Evolutionary conservation across 179 eudicot genomes (phyloP).

Genomic region (Beta lomatogona): DNA sequence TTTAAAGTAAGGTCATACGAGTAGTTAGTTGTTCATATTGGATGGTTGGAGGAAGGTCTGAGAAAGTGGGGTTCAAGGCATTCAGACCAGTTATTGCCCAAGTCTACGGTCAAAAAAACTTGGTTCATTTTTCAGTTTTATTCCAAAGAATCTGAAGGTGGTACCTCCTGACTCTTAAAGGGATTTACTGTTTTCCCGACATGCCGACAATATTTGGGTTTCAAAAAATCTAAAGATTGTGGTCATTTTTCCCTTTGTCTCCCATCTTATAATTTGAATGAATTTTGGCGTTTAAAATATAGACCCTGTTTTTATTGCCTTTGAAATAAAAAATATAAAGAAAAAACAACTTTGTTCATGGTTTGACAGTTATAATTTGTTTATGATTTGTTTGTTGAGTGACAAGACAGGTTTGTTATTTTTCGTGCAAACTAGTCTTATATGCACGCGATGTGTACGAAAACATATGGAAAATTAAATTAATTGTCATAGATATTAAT

Average conservation of each 20-base stretch:
- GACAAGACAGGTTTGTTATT: too few species aligned
- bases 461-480: too few species aligned
- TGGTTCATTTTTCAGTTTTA: neutral
- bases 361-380: neutral
- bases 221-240: neutral
- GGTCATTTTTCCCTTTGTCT: neutral
- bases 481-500: too few species aligned
- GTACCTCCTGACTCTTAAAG: constrained; percentile 9
- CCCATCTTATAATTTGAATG: neutral
- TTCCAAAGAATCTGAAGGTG: constrained; percentile 1
- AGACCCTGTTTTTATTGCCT: neutral
- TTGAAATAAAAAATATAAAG: neutral
- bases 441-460: too few species aligned
- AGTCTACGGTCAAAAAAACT: neutral
- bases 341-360: neutral
- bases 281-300: neutral
- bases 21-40: too few species aligned
- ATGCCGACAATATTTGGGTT: constrained; percentile 11
- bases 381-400: too few species aligned
- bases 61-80: neutral
- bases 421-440: too few species aligned
- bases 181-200: constrained; percentile 8
- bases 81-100: neutral
- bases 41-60: too few species aligned
- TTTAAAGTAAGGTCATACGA: too few species aligned